Evolutionary conservation across 2,329 filamentous ascomycete genomes (phyloP).

Genomic region (Paradendryphiella salina): DNA sequence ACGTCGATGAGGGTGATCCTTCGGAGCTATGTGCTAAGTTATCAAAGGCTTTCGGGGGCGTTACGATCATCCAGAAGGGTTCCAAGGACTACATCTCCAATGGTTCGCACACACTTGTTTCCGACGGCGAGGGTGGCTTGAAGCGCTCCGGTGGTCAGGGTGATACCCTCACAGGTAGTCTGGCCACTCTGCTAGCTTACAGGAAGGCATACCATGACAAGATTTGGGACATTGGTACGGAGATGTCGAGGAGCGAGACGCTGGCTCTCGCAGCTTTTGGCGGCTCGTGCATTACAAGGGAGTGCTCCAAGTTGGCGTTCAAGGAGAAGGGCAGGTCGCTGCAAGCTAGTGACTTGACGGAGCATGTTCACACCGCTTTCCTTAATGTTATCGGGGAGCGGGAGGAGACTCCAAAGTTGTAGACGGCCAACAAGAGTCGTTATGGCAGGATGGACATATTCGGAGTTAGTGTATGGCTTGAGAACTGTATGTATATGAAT

Average conservation of each 20-base stretch:
- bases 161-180: conserved; percentile 86
- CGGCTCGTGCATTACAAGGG: conserved; percentile 83
- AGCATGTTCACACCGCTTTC: conserved; percentile 84
- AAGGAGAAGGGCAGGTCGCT: conserved; percentile 81
- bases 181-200: conserved; percentile 89
- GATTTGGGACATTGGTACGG: conserved; percentile 68
- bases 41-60: conserved; percentile 76
- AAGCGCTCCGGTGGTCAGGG: conserved; percentile 95
- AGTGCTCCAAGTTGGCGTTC: conserved; percentile 87
- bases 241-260: conserved; percentile 61
- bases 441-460: background rate
- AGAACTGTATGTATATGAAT: background rate
- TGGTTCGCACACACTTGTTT: conserved; percentile 72
- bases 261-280: conserved; percentile 81
- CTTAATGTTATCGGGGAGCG: conserved; percentile 74
- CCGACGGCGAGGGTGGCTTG: conserved; percentile 76
- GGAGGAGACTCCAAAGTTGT: conserved; percentile 37
- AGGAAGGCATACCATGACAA: conserved; percentile 81
- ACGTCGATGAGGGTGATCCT: conserved; percentile 58
- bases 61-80: conserved; percentile 92
- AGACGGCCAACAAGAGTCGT: background rate
- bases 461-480: background rate
- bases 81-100: conserved; percentile 80
- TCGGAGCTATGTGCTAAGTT: conserved; percentile 68
- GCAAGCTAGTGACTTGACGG: conserved; percentile 91